Base-by-base conservation (phyloP, 2,329 filamentous ascomycete genomes). In the Macrophomina phaseolina region DNA sequence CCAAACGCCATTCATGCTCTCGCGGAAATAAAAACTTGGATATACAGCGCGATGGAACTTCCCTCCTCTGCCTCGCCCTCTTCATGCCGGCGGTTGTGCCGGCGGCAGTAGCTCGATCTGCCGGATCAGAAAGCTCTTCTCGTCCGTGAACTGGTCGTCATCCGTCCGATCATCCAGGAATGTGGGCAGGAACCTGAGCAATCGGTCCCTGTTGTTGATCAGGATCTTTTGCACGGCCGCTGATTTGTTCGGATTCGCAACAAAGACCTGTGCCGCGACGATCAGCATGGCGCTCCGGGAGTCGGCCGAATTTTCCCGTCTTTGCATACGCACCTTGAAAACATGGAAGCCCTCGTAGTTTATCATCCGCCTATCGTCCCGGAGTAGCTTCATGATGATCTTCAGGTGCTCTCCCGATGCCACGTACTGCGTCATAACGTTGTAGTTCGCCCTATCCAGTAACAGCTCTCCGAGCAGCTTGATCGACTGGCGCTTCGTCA, bases 291-390 rank as follows among this genome's bases (percentile, higher is more conserved):
- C 61, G 48, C 48, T 49, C 30, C 58, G 58, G 45, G 49, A 62
- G 45, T 32, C 58, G 45, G 58, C 58, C 58, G 58, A 62, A 8
- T 23, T 62, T 51, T 32, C 64, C 64, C 53, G 52, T 52, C 64
- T 51, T 51, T 61, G 52, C 36, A 23, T 23, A 68, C 72, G 63
- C 68, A 88, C 87, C 84, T 99, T 99, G 86, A 99, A 99, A 49
- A 99, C 94, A 77, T 99, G 95, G 78, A 99, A 99, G 7, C 94
- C 95, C 79, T 99, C 95, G 78, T 99, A 99, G 80, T 98, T 95
- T 69, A 99, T 95, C 94, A 99, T 99, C 80, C 97, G 95, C 72
- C 94, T 89, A 79, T 98, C 94, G 78, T 98, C 95, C 71, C 93
- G 90, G 68, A 99, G 83, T 68, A 99, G 85, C 79, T 97, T 98